phyloP scores from a whole-genome alignment of 2,329 filamentous ascomycete genomes.

The Ophiostoma sp. region DNA sequence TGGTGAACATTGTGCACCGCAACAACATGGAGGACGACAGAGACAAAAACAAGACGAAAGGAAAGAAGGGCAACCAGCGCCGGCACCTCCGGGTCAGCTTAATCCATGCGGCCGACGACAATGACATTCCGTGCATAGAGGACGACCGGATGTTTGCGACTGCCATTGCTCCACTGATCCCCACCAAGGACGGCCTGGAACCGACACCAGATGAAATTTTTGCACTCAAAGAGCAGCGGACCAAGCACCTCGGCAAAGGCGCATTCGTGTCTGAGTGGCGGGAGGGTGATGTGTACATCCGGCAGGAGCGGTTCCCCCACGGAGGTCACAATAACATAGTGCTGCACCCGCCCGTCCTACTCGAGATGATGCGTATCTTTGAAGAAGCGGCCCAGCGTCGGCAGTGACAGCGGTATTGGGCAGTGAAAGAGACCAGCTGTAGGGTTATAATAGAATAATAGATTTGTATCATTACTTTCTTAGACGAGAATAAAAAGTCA shows the following conservation, averaged over 20 bases:
- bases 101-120: slow-evolving; percentile 78
- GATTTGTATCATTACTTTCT: background rate
- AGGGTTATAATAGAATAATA: background rate
- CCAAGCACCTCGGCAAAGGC: slow-evolving; percentile 45
- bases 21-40: slow-evolving; percentile 36
- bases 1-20: slow-evolving; percentile 51
- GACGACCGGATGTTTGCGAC: slow-evolving; percentile 63
- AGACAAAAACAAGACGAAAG: background rate
- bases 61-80: background rate
- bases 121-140: slow-evolving; percentile 76
- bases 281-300: slow-evolving; percentile 50
- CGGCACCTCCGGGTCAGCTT: slow-evolving; percentile 63
- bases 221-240: slow-evolving; percentile 46
- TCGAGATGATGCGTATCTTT: slow-evolving; percentile 68
- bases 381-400: slow-evolving; percentile 36
- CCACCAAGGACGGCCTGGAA: slow-evolving; percentile 34
- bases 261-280: slow-evolving; percentile 52
- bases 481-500: background rate
- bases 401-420: background rate
- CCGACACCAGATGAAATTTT: slow-evolving; percentile 41
- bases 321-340: slow-evolving; percentile 71
- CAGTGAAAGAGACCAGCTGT: background rate
- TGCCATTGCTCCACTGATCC: slow-evolving; percentile 47
- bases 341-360: slow-evolving; percentile 61
- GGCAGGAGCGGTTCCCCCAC: slow-evolving; percentile 55